These are phyloP conservation scores for Quercus bicolor DNA, from an alignment of 306 rosid genomes.

Conservation along the genomic window DNA sequence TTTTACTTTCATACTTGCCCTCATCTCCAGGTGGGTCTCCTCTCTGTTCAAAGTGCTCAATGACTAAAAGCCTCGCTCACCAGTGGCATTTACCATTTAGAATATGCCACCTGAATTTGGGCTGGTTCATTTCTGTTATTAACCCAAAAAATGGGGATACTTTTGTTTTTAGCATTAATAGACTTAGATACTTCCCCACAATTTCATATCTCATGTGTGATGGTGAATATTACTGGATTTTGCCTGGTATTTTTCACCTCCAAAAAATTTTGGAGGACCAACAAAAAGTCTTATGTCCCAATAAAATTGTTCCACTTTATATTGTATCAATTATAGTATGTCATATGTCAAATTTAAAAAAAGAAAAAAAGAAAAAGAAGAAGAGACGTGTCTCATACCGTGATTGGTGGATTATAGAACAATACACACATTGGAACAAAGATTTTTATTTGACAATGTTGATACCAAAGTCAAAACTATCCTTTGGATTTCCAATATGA, in stretches of 20 bases:
- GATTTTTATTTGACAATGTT: no score
- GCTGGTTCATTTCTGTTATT: not conserved
- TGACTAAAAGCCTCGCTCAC: not conserved
- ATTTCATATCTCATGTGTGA: not conserved
- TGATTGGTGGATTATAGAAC: no score
- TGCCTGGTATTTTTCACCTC: not conserved
- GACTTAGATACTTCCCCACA: not conserved
- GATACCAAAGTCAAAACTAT: no score
- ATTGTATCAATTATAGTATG: no score
- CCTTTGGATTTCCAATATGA: no score
- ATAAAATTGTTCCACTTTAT: no score
- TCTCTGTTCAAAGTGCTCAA: not conserved
- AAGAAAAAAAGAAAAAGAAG: no score
- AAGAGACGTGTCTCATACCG: no score
- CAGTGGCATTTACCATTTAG: not conserved
- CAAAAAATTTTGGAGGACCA: not conserved
- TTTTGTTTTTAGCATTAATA: not conserved
- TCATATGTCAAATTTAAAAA: no score
- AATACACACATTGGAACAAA: no score
- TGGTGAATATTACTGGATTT: not conserved
- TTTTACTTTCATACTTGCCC: slow-evolving; percentile 39
- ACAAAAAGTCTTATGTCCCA: no score
- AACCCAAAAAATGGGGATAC: not conserved
- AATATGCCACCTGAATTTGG: not conserved
- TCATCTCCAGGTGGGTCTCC: slow-evolving; percentile 32